Conservation (phyloP, 2,329 filamentous ascomycete genomes). For the Colletotrichum graminicola region DNA sequence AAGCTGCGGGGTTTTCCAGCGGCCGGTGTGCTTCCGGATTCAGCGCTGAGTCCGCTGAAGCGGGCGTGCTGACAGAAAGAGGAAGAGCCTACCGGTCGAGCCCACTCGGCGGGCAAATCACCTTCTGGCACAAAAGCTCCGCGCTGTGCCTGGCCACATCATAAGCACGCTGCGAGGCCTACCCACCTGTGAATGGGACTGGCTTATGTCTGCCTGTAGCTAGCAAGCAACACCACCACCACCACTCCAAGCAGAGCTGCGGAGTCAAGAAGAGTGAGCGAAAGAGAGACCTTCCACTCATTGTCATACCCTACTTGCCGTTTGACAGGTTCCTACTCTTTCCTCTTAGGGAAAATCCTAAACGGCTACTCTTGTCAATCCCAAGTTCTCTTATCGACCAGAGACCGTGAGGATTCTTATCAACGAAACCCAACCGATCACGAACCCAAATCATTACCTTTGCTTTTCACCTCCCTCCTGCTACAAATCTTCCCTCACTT, state of each 20-base stretch:
- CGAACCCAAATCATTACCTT: neutral
- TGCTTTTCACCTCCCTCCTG: neutral
- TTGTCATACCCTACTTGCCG: conserved; percentile 15
- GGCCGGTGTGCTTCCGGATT: conserved; percentile 21
- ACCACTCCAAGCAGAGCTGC: conserved; percentile 16
- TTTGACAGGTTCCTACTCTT: neutral
- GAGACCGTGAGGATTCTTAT: conserved; percentile 3
- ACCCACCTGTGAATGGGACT: conserved; percentile 25
- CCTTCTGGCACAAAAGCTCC: conserved; percentile 30
- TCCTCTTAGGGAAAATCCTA: neutral
- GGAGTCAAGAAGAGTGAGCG: conserved; percentile 31
- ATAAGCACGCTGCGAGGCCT: conserved; percentile 17
- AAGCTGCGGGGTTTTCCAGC: conserved; percentile 29
- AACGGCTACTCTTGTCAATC: conserved; percentile 4
- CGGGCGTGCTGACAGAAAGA: conserved; percentile 8
- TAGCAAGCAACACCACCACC: conserved; percentile 22
- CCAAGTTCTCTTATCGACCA: conserved; percentile 1
- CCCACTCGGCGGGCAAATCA: conserved; percentile 25
- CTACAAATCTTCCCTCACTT: neutral
- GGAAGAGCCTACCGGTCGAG: conserved; percentile 3
- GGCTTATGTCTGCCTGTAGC: conserved; percentile 18
- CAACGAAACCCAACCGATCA: conserved; percentile 9
- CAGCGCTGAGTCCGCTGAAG: conserved; percentile 22
- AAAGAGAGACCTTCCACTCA: conserved; percentile 14
- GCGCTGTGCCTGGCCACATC: conserved; percentile 22